Base-by-base conservation (phyloP, 495 filamentous ascomycete genomes). In the Xylaria longipes region DNA sequence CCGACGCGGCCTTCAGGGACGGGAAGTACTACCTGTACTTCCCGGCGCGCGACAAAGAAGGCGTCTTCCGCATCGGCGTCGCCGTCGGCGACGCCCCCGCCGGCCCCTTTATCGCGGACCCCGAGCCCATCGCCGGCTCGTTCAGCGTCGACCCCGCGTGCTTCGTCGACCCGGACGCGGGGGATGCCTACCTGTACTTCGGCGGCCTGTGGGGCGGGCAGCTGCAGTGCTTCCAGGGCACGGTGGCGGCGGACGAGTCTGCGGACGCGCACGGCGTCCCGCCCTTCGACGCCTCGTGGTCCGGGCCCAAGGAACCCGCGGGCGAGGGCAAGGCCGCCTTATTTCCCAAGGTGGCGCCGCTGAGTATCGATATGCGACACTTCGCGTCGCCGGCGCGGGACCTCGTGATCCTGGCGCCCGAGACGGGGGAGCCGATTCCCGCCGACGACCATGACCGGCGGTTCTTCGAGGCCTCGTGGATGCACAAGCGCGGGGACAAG, bases 381-480 rank as follows among this genome's bases (percentile, higher is more conserved):
- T 88, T 93, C 73, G 81, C 77, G 9, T 77, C 77, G 7, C 81
- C 83, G 15, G 85, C 89, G 12, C 71, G 54, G 5, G 84, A 91
- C 63, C 67, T 92, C 1, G 75, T 82, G 29, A 90, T 92, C 72
- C 80, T 91, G 31, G 88, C 88, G 37, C 82, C 83, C 54, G 84
- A 88, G 75, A 86, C 85, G 4, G 89, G 90, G 17, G 72, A 88
- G 77, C 88, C 82, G 1, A 76, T 93, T 60, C 61, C 72, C 1
- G 87, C 90, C 33, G 86, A 90, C 81, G 90, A 93, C 77, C 90
- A 93, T 80, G 89, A 91, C 66, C 75, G 90, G 6, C 82, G 91
- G n/a, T 94, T 93, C 84, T 93, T 94, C 80, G 91, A 94, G 83
- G 91, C 91, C 0, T 87, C 91, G 27, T 93, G 91, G 90, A 87